These are phyloP conservation scores for Hsuehochloa calcarea DNA, from an alignment of 176 grass and related monocot genomes.

Conservation along the genomic window DNA sequence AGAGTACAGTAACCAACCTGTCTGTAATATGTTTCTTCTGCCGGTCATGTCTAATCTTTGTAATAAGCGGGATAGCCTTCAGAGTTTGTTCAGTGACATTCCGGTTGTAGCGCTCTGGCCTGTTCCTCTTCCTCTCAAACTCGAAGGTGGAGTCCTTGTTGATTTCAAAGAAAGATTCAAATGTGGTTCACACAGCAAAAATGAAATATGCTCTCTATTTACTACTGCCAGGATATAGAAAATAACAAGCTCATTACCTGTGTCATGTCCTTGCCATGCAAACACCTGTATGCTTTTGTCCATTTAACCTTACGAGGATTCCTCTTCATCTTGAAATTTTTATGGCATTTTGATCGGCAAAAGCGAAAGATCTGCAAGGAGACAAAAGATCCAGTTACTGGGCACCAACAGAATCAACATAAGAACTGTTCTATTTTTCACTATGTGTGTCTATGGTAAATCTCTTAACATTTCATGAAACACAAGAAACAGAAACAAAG, in stretches of 20 bases:
- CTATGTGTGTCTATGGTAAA: background rate
- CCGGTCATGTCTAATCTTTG: slow-evolving; percentile 64
- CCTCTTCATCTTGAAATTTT: slow-evolving; percentile 99
- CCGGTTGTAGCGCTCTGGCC: slow-evolving; percentile 83
- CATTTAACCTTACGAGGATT: slow-evolving; percentile 99
- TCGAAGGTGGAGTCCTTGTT: slow-evolving; percentile 83
- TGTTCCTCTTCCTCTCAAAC: slow-evolving; percentile 94
- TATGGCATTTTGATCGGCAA: slow-evolving; percentile 96
- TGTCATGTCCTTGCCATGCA: slow-evolving; percentile 97
- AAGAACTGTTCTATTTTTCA: background rate
- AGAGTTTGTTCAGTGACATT: slow-evolving; percentile 59
- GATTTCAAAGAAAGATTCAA: slow-evolving; percentile 13
- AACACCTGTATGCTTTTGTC: slow-evolving; percentile 78
- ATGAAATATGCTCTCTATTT: background rate
- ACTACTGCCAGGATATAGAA: background rate
- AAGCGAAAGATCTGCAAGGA: slow-evolving; percentile 76
- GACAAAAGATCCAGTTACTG: background rate
- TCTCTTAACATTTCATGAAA: background rate
- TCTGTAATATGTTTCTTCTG: slow-evolving; percentile 52
- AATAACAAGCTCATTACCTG: slow-evolving; percentile 39
- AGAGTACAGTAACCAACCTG: slow-evolving; percentile 40
- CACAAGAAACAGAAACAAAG: background rate
- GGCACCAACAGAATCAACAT: background rate
- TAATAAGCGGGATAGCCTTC: slow-evolving; percentile 68
- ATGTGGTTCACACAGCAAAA: background rate